Evolutionary conservation across 345 rosid genomes (phyloP).

Genomic region (Diplotaxis tenuifolia): DNA sequence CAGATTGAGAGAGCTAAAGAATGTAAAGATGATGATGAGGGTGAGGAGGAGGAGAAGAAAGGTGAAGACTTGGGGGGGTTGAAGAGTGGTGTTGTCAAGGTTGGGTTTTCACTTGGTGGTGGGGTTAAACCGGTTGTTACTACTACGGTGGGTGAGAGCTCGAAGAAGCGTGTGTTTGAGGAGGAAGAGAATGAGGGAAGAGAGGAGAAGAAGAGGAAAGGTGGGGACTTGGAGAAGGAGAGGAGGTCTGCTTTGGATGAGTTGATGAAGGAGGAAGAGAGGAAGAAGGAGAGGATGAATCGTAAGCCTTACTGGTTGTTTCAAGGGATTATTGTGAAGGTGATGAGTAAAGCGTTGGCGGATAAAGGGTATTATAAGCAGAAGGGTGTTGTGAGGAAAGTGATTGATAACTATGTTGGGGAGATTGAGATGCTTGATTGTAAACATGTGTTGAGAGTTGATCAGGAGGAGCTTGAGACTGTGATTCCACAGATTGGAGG

Average conservation of each 20-base stretch:
- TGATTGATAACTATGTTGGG: slow-evolving; percentile 80
- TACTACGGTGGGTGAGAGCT: slow-evolving; percentile 35
- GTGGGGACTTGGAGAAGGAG: slow-evolving; percentile 34
- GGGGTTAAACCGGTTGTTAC: slow-evolving; percentile 20
- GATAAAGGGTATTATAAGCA: slow-evolving; percentile 86
- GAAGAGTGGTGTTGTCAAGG: slow-evolving; percentile 56
- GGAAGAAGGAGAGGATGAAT: slow-evolving; percentile 70
- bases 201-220: slow-evolving; percentile 34
- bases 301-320: slow-evolving; percentile 90
- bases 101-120: slow-evolving; percentile 68
- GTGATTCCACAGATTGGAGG: slow-evolving; percentile 90
- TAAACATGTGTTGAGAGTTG: slow-evolving; percentile 79
- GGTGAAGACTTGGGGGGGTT: slow-evolving; percentile 46
- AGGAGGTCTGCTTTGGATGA: slow-evolving; percentile 70
- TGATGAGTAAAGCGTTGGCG: slow-evolving; percentile 78
- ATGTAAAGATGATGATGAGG: slow-evolving; percentile 17
- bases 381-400: slow-evolving; percentile 78
- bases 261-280: slow-evolving; percentile 91
- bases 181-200: slow-evolving; percentile 39
- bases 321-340: slow-evolving; percentile 84
- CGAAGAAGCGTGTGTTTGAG: slow-evolving; percentile 53
- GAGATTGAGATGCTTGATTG: slow-evolving; percentile 81
- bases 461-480: slow-evolving; percentile 97
- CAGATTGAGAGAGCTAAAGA: slow-evolving; percentile 77
- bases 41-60: slow-evolving; percentile 17